Conservation (phyloP, 495 filamentous ascomycete genomes). For the Hypoxylon fragiforme region DNA sequence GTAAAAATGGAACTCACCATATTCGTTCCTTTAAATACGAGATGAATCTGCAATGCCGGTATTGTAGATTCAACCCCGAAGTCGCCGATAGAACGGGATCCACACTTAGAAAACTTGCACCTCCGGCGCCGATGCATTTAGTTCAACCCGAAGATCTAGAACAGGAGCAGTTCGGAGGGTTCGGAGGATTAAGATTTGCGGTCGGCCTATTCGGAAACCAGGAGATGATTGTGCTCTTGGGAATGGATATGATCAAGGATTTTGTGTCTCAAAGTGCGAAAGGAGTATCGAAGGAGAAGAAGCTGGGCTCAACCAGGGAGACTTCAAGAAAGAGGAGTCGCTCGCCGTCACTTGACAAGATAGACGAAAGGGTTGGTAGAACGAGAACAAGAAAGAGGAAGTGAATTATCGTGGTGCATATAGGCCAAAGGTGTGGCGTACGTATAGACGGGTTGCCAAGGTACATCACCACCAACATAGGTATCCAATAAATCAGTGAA, state of each 20-base stretch:
- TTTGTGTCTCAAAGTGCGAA: neutral
- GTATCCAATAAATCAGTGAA: too few relatives aligned
- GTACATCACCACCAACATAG: too few relatives aligned
- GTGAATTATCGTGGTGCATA: too few relatives aligned
- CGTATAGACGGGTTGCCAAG: too few relatives aligned
- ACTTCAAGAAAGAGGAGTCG: slow-evolving; percentile 1
- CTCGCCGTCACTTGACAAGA: neutral
- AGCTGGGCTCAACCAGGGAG: neutral
- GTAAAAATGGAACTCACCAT: too few relatives aligned
- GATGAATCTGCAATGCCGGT: slow-evolving; percentile 22
- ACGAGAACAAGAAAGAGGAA: neutral
- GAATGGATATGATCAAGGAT: slow-evolving; percentile 12
- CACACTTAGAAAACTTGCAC: slow-evolving; percentile 21
- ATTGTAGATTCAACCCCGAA: slow-evolving; percentile 28
- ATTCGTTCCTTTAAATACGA: neutral
- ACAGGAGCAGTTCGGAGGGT: slow-evolving; percentile 8
- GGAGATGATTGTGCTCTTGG: slow-evolving; percentile 18
- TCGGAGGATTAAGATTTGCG: slow-evolving; percentile 25
- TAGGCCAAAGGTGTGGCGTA: too few relatives aligned
- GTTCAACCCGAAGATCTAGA: slow-evolving; percentile 1
- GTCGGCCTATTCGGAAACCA: slow-evolving; percentile 18
- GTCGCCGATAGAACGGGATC: slow-evolving; percentile 9
- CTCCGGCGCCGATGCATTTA: slow-evolving; percentile 32
- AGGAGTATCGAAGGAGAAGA: neutral
- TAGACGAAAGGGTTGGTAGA: neutral